Percentiles rank a stretch among this genome's conserved stretches.
These are phyloP conservation scores for Saccharomyces hybrid DNA, from an alignment of 1,139 yeast species.

Conservation along the genomic window DNA sequence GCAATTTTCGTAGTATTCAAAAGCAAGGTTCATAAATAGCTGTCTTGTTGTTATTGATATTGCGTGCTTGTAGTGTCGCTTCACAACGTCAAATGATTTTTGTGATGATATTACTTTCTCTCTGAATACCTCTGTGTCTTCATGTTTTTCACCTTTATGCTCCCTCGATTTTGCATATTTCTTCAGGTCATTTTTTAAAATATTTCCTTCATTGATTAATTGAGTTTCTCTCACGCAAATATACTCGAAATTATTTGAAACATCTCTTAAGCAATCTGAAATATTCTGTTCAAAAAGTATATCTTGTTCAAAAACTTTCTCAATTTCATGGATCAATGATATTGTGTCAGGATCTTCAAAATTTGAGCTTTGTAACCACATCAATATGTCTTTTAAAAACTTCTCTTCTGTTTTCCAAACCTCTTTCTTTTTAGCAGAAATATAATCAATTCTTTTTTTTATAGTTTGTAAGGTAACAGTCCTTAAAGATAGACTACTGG, in stretches of 20 bases:
- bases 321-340: constrained; percentile 17
- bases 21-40: constrained; percentile 18
- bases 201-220: constrained; percentile 18
- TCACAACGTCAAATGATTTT: constrained; percentile 17
- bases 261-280: constrained; percentile 12
- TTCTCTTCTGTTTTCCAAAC: constrained; percentile 18
- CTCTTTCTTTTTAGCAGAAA: constrained; percentile 20
- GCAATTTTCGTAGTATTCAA: constrained; percentile 20
- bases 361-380: constrained; percentile 22
- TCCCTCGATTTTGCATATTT: constrained; percentile 15
- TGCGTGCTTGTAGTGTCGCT: constrained; percentile 20
- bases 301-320: constrained; percentile 20
- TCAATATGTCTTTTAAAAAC: constrained; percentile 17
- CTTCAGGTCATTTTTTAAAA: constrained; percentile 13
- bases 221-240: constrained; percentile 23
- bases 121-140: constrained; percentile 19
- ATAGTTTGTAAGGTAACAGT: constrained; percentile 13
- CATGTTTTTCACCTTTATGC: constrained; percentile 21
- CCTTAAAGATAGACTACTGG: constrained; percentile 2
- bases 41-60: constrained; percentile 21
- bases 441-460: constrained; percentile 16
- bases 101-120: constrained; percentile 21
- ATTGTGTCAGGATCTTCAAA: constrained; percentile 18
- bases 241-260: constrained; percentile 19
- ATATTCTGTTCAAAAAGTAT: constrained; percentile 19